Evolutionary conservation across 225 moss, liverwort and hornwort genomes (phyloP).

Genomic region (Marchantia polymorpha): DNA sequence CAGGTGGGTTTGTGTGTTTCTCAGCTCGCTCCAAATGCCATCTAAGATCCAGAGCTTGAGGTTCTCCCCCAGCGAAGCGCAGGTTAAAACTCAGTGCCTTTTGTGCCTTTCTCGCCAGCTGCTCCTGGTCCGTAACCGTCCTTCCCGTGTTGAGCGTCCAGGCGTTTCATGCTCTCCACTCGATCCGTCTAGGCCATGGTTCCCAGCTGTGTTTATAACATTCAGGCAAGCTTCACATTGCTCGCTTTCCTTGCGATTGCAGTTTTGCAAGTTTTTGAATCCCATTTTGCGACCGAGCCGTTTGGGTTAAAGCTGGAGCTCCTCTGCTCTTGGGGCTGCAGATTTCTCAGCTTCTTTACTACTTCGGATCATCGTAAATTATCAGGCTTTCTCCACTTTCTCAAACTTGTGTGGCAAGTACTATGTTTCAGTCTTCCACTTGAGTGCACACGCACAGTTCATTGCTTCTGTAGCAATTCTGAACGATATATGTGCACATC

Average conservation of each 20-base stretch:
- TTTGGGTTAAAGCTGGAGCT: constrained; percentile 10
- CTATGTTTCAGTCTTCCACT: neutral
- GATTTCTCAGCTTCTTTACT: neutral
- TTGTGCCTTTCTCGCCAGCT: constrained; percentile 45
- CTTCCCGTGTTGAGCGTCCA: constrained; percentile 39
- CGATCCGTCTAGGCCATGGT: constrained; percentile 29
- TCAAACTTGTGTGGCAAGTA: neutral
- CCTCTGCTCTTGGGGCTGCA: neutral
- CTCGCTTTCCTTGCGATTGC: constrained; percentile 29
- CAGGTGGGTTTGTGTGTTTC: constrained; percentile 13
- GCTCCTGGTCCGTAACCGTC: constrained; percentile 46
- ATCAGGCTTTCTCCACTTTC: neutral
- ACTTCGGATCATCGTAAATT: neutral
- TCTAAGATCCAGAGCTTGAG: constrained; percentile 11
- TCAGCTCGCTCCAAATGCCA: constrained; percentile 37
- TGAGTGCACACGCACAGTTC: neutral
- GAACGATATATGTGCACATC: neutral
- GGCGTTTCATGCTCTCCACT: constrained; percentile 31
- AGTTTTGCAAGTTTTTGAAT: constrained; percentile 8
- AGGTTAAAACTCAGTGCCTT: constrained; percentile 33
- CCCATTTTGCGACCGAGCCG: constrained; percentile 10
- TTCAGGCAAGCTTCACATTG: constrained; percentile 37
- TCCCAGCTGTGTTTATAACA: constrained; percentile 33
- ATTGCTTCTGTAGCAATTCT: neutral
- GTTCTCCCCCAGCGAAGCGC: constrained; percentile 33